These are phyloP conservation scores for Whalleya microplaca DNA, from an alignment of 2,329 filamentous ascomycete genomes.

Conservation along the genomic window DNA sequence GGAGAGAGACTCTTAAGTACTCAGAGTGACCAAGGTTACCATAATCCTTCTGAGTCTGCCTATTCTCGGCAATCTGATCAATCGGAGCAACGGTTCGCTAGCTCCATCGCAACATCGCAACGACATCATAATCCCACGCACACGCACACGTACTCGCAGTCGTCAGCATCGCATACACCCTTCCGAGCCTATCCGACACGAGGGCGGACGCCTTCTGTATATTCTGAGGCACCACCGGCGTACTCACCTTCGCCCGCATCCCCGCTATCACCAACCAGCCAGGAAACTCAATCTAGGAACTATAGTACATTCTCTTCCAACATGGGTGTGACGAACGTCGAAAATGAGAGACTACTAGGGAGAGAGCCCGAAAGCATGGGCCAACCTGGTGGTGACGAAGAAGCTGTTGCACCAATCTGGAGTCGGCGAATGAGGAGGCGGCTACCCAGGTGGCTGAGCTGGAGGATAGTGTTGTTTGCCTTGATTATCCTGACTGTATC, in stretches of 20 bases:
- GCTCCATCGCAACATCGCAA: conserved; percentile 14
- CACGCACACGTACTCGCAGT: conserved; percentile 28
- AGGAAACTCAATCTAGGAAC: conserved; percentile 30
- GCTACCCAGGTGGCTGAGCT: conserved; percentile 35
- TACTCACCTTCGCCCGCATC: conserved; percentile 48
- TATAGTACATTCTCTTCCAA: conserved; percentile 49
- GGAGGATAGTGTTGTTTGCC: conserved; percentile 33
- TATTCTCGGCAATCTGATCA: conserved; percentile 16
- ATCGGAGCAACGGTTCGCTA: conserved; percentile 17
- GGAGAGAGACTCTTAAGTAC: conserved; percentile 44
- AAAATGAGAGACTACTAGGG: conserved; percentile 48
- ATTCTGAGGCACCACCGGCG: conserved; percentile 52
- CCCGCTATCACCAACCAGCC: conserved; percentile 19
- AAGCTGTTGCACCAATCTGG: conserved; percentile 28
- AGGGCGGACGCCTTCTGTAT: conserved; percentile 34
- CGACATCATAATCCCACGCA: conserved; percentile 12
- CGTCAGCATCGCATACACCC: conserved; percentile 32
- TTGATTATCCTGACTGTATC: conserved; percentile 37
- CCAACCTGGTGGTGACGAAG: conserved; percentile 33
- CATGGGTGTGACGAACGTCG: conserved; percentile 48
- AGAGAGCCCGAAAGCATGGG: conserved; percentile 53
- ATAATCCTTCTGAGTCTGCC: conserved; percentile 14
- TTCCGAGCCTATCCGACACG: conserved; percentile 20
- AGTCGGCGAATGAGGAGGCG: conserved; percentile 31
- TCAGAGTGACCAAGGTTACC: conserved; percentile 1